Base-by-base conservation (phyloP, 192 early-diverging fungal genomes). In the Rhizoclosmatium sp. region DNA sequence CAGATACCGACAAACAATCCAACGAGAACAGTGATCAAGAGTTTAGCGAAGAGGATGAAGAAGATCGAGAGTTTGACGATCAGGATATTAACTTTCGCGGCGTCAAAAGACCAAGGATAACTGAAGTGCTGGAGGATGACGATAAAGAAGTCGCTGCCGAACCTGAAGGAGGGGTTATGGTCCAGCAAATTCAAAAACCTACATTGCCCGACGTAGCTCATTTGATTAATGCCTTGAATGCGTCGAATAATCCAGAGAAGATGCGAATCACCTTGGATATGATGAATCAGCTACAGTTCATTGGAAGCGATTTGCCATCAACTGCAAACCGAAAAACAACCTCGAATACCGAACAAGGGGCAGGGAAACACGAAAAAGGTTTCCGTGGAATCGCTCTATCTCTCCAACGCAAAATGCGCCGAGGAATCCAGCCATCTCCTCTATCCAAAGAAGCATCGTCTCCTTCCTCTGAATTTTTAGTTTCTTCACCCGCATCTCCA, bases 371-470 rank as follows among this genome's bases (percentile, higher is more conserved):
- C 23, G 73, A 75, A 9, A 71, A 71, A 58, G 85, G 85, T 4
- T 86, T 86, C 47, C 65, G 77, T 39, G 85, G 85, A 4, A 86
- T 86, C 45, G 85, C 85, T 3, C 58, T 86, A 31, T 82, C 85
- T n/a, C 75, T 86, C 3, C 82, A 86, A 47, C 70, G 78, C 2
- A 79, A 79, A 79, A 61, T 79, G 66, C 67, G 78, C 5, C 66
- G 65, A 12, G 76, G 65, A 19, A 72, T 72, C 40, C 47, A 42
- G 19, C 68, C 40, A 47, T 41, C 62, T 65, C 74, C 9, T 12
- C 58, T 21, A 21, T 12, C 44, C 42, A 67, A 47, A 45, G 71
- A 74, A 3, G 64, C 44, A 7, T 39, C 16, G 0, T 54, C 62
- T 47, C 75, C 74, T 19, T 23, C 10, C n/a, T 45, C 58, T 16